Base-by-base conservation (phyloP, 331 rosid genomes). In the Quercus phellos region DNA sequence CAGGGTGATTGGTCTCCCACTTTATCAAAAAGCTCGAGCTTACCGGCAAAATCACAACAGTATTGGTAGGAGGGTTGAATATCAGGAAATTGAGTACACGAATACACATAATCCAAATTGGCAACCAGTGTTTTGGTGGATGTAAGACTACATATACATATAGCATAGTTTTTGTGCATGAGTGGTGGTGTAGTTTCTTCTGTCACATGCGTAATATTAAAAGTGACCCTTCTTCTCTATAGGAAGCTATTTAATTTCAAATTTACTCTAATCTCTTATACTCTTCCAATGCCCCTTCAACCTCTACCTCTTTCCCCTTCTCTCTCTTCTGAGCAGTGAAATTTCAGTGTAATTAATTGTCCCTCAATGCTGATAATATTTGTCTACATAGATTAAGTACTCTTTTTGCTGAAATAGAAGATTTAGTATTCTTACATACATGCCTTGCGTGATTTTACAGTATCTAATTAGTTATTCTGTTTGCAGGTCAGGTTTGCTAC, bases 401-500 rank as follows among this genome's bases (percentile, higher is more conserved):
- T 8, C 12, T 38, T 8, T 6, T 38, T 38, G 11, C 2, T 38
- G 46, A 38, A 22, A 56, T 3, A 63, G 22, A 63, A 64, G 24
- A 64, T 64, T 30, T 64, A 0, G 16, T 32, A 18, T 32, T 34
- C 26, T 18, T 66, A 16, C 26, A 7, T 66, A 18, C 13, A 34
- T 66, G 71, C 51, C 16, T 66, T 4, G 35, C 1, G 0, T 22
- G 66, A 58, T 58, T 58, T 58, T 21, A 0, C 17, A 9, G n/a
- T 13, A 27, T 61, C 13, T 32, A 11, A 32, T 63, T 66, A 66
- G 19, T 66, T 61, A 53, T 27, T 19, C 21, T 67, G 10, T 69
- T 59, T 67, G 69, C 91, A 94, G 97, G 90, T 94, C 78, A 86
- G 90, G 87, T 88, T 85, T 32, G 97, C 89, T 6, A 89, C 81